Evolutionary conservation across 495 filamentous ascomycete genomes (phyloP).

Genomic region (Penicillium argentinense): DNA sequence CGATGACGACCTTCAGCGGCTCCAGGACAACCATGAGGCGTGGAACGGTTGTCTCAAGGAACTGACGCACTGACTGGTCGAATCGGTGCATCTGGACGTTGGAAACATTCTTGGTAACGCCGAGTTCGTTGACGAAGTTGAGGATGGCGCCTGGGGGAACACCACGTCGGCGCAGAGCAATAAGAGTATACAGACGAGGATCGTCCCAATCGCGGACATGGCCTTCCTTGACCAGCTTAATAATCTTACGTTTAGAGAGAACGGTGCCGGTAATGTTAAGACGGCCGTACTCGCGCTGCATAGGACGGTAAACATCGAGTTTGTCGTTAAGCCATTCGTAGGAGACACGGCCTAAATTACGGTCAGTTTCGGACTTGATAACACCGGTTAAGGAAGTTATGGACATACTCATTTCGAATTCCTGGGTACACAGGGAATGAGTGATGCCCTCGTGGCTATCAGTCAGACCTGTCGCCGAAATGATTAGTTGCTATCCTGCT

Average conservation of each 20-base stretch:
- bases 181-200: conserved; percentile 85
- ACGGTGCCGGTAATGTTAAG: conserved; percentile 80
- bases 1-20: conserved; percentile 68
- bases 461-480: conserved; percentile 48
- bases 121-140: conserved; percentile 83
- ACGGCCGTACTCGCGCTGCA: conserved; percentile 80
- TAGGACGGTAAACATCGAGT: conserved; percentile 76
- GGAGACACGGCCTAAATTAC: conserved; percentile 50
- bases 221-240: conserved; percentile 68
- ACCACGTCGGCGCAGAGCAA: conserved; percentile 77
- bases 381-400: background rate
- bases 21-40: conserved; percentile 79
- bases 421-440: conserved; percentile 85
- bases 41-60: conserved; percentile 81
- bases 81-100: conserved; percentile 74
- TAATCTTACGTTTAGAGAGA: conserved; percentile 79
- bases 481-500: conserved; percentile 3
- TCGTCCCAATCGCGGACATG: conserved; percentile 86
- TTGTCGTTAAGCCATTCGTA: conserved; percentile 87
- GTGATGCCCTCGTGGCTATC: conserved; percentile 88
- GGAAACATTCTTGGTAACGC: conserved; percentile 73
- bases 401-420: conserved; percentile 55
- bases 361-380: background rate
- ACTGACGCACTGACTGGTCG: conserved; percentile 74
- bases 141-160: conserved; percentile 85